Evolutionary conservation across 2,329 filamentous ascomycete species (phyloP), one percentile per base, ranked within the genome.

Genomic region (Fusarium agapanthi): DNA sequence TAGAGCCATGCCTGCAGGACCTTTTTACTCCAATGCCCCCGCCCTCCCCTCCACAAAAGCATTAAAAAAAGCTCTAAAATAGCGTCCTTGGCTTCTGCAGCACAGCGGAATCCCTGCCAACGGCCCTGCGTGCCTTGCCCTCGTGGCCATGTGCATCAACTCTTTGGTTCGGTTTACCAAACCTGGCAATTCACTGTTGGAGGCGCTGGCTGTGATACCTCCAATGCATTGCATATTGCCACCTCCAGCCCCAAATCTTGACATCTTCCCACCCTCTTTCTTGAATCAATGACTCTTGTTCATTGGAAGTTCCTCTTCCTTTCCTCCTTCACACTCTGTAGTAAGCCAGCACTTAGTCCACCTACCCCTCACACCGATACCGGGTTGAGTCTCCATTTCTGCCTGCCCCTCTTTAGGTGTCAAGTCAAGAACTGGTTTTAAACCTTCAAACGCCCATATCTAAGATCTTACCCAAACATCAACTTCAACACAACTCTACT

Each of bases 341-440:
- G 34, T 48, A 24, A 30, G 30, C 47, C 22, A 47, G 48, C 59
- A 54, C 32, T 20, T 44, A 37, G 15, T 16, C 15, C 15, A 35
- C 34, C 24, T 44, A 53, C 59, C 64, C 65, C 50, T 56, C 53
- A 61, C 58, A 67, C 71, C 71, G 71, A 73, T 73, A 73, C 71
- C 71, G 71, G 66, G 71, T 53, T 64, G 37, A 65, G 62, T 54
- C 59, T 72, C 71, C 67, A 69, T 71, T 65, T 71, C 67, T 67
- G 61, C 65, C 59, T 74, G 71, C 71, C 71, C 71, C 71, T 74
- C 71, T 67, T 71, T 57, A 64, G 50, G 40, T 68, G 54, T 48
- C 68, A 66, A 71, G 56, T 50, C 38, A 61, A 54, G 50, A 58
- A 57, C 57, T 71, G 51, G 67, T 65, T 63, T 74, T 57, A 65